Percentiles rank a stretch among this genome's conserved stretches.
phyloP scores from a whole-genome alignment of 495 filamentous ascomycete genomes.

The Daldinia caldariorum region DNA sequence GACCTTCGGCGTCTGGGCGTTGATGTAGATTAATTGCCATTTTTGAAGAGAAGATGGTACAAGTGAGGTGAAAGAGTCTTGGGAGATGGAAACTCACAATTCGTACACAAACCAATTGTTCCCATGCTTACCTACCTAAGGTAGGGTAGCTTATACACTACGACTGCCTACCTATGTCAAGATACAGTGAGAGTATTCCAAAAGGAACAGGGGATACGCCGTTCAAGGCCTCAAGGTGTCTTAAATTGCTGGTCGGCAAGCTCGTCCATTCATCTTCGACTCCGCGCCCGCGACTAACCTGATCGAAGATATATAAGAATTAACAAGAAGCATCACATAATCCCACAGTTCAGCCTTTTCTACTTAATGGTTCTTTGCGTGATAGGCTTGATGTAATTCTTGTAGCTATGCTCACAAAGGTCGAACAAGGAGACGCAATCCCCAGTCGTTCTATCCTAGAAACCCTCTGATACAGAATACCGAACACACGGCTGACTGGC shows the following conservation, averaged over 20 bases:
- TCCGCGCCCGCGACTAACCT: neutral
- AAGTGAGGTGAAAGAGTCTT: neutral
- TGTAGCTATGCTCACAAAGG: neutral
- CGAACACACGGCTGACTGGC: neutral
- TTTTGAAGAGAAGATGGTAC: neutral
- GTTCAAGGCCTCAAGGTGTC: neutral
- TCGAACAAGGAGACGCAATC: neutral
- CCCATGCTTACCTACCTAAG: neutral
- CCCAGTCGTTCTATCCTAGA: neutral
- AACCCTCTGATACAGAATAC: neutral
- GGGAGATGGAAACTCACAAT: neutral
- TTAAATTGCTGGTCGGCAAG: neutral
- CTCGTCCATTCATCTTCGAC: neutral
- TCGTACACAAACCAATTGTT: neutral
- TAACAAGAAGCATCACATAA: neutral
- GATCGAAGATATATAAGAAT: neutral
- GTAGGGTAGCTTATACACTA: no score
- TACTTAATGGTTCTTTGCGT: neutral
- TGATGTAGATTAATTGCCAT: constrained; percentile 67
- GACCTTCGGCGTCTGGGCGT: constrained; percentile 76
- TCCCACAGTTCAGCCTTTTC: neutral
- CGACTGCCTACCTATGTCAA: neutral
- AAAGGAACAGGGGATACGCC: neutral
- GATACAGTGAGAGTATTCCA: neutral
- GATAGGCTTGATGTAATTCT: neutral